Evolutionary conservation across 495 filamentous ascomycete genomes (phyloP).

Genomic region (Tuber brumale): DNA sequence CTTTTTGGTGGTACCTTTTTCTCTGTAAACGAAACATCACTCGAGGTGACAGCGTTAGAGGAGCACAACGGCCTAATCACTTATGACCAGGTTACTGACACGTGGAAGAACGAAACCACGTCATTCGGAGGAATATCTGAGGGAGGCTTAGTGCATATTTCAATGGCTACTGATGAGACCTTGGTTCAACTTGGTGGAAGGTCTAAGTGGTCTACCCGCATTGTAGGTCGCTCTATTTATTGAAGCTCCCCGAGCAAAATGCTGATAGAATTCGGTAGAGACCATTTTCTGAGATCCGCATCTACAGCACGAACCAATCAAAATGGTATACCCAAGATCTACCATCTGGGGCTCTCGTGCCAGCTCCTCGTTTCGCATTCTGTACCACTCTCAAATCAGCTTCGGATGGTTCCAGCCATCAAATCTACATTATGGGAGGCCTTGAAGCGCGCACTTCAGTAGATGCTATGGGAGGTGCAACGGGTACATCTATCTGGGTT

Average conservation of each 20-base stretch:
- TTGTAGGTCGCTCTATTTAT: background rate
- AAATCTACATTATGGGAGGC: slow-evolving; percentile 13
- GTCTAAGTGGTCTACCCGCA: background rate
- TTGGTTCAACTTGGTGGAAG: slow-evolving; percentile 16
- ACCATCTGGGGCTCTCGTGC: too few species aligned
- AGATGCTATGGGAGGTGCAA: background rate
- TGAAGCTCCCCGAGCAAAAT: background rate
- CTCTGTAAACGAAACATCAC: background rate
- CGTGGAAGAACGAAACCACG: slow-evolving; percentile 10
- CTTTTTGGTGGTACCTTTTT: too few species aligned
- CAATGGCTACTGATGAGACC: slow-evolving; percentile 6
- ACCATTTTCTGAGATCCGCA: slow-evolving; percentile 13
- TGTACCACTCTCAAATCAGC: too few species aligned
- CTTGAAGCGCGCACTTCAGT: background rate
- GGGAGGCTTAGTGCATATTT: background rate
- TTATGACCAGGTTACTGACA: slow-evolving; percentile 7
- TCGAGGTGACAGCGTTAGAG: background rate
- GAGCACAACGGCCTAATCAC: background rate
- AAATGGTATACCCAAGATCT: too few species aligned
- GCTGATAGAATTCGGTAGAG: background rate
- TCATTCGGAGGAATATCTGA: too few species aligned
- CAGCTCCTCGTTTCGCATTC: too few species aligned
- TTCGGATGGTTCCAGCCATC: background rate
- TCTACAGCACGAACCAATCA: slow-evolving; percentile 7
- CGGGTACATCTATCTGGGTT: slow-evolving; percentile 9